phyloP scores from a whole-genome alignment of 306 rosid genomes.

The Quercus gilva region DNA sequence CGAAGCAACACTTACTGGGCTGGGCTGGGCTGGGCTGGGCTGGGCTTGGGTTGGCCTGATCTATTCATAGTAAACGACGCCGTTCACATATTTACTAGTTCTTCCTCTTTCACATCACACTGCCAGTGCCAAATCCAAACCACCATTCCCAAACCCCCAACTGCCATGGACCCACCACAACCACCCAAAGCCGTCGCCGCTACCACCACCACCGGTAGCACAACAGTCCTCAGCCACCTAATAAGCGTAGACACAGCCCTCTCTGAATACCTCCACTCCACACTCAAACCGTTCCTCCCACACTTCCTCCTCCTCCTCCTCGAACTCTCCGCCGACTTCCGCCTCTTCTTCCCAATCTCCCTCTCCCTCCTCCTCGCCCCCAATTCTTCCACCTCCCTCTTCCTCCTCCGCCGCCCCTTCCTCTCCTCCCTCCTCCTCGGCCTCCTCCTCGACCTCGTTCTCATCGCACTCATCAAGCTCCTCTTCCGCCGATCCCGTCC shows the following conservation, averaged over 20 bases:
- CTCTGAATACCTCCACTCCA: constrained; percentile 43
- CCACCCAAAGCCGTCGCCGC: not conserved
- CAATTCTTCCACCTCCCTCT: constrained; percentile 8
- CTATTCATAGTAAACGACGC: too few relatives aligned
- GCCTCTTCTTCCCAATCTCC: constrained; percentile 57
- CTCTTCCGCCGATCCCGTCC: constrained; percentile 66
- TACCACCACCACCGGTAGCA: not conserved
- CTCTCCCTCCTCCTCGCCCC: constrained; percentile 45
- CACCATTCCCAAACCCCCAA: not conserved
- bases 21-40: too few relatives aligned
- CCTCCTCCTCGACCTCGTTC: constrained; percentile 61
- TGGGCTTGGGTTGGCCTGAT: too few relatives aligned
- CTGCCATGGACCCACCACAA: not conserved
- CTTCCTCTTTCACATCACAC: too few relatives aligned
- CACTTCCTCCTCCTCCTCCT: constrained; percentile 40
- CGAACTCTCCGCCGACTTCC: constrained; percentile 68
- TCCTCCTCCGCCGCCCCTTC: constrained; percentile 37
- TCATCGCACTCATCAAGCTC: constrained; percentile 50
- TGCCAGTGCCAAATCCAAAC: too few relatives aligned
- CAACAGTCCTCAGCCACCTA: constrained; percentile 34
- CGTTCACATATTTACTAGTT: too few relatives aligned
- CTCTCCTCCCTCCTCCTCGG: constrained; percentile 56
- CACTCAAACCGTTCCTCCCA: constrained; percentile 39
- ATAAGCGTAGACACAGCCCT: constrained; percentile 31
- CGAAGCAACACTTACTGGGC: too few relatives aligned